phyloP scores from a whole-genome alignment of 441 rosid genomes.

The Biscutella laevigata region DNA sequence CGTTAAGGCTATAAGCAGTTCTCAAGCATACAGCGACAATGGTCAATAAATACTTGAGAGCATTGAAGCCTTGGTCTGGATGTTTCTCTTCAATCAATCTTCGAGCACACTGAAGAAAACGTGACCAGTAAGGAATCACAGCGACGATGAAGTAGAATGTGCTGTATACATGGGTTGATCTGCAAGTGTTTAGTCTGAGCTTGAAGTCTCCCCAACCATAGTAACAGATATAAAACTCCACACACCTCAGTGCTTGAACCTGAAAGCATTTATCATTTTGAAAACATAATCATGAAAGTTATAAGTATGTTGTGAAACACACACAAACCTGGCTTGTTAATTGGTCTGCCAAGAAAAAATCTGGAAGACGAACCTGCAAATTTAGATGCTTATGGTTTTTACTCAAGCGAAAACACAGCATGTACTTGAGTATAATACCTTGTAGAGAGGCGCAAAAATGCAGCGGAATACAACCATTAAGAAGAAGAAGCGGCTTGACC shows the following conservation, averaged over 20 bases:
- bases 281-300: neutral
- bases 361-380: constrained; percentile 27
- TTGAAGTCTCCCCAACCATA: constrained; percentile 65
- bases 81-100: constrained; percentile 61
- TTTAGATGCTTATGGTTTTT: neutral
- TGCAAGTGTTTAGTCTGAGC: constrained; percentile 36
- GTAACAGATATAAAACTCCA: constrained; percentile 68
- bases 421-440: constrained; percentile 26
- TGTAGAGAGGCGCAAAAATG: constrained; percentile 58
- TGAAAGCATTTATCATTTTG: constrained; percentile 22
- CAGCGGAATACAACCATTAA: constrained; percentile 45
- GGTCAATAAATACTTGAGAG: constrained; percentile 50
- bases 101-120: constrained; percentile 56
- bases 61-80: constrained; percentile 43
- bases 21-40: constrained; percentile 52
- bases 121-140: constrained; percentile 50
- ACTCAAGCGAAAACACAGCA: neutral
- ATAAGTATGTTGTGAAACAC: neutral
- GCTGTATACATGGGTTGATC: constrained; percentile 20
- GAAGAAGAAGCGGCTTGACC: constrained; percentile 53
- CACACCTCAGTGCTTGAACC: constrained; percentile 63
- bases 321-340: constrained; percentile 57
- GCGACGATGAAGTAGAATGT: constrained; percentile 57
- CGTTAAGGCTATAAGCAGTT: constrained; percentile 38
- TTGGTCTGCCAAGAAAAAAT: constrained; percentile 79